phyloP scores from a whole-genome alignment of 352 stramenopile genomes.

The Phytopythium vexans region DNA sequence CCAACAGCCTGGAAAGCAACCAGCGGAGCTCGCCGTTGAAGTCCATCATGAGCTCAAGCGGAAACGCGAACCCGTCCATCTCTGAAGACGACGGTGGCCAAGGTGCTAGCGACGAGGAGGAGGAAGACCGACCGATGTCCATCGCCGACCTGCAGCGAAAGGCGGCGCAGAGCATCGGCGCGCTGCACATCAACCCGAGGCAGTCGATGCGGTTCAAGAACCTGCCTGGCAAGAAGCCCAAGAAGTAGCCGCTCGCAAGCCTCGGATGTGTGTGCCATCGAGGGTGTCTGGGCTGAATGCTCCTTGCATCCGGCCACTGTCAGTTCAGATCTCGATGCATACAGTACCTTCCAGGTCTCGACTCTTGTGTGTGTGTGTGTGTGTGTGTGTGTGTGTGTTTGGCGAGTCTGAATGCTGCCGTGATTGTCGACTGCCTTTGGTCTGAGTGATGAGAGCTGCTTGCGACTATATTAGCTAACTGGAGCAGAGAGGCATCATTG shows the following conservation, averaged over 20 bases:
- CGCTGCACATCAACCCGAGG: slow-evolving; percentile 46
- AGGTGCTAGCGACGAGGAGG: slow-evolving; percentile 57
- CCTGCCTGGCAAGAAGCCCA: slow-evolving; percentile 38
- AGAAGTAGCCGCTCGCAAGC: slow-evolving; percentile 9
- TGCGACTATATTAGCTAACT: too few relatives aligned
- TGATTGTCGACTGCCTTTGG: too few relatives aligned
- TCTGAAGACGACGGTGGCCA: slow-evolving; percentile 39
- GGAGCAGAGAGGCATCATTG: too few relatives aligned
- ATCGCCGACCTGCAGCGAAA: slow-evolving; percentile 60
- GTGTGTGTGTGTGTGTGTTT: too few relatives aligned
- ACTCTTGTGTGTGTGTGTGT: too few relatives aligned
- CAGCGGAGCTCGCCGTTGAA: slow-evolving; percentile 1
- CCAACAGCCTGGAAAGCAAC: slow-evolving; percentile 3
- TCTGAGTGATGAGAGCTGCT: too few relatives aligned
- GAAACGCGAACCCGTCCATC: slow-evolving; percentile 25
- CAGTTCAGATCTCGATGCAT: too few relatives aligned
- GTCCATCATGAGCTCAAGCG: not conserved
- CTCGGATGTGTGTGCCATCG: not conserved
- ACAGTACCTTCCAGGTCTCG: too few relatives aligned
- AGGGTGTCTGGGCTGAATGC: not conserved
- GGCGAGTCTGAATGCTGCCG: too few relatives aligned
- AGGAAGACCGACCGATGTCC: slow-evolving; percentile 57
- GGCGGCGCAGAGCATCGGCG: slow-evolving; percentile 47
- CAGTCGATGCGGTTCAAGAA: slow-evolving; percentile 23
- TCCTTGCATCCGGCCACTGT: too few relatives aligned